These are phyloP conservation scores for Talaromyces trachyspermus DNA, from an alignment of 495 filamentous ascomycete genomes.

Conservation along the genomic window DNA sequence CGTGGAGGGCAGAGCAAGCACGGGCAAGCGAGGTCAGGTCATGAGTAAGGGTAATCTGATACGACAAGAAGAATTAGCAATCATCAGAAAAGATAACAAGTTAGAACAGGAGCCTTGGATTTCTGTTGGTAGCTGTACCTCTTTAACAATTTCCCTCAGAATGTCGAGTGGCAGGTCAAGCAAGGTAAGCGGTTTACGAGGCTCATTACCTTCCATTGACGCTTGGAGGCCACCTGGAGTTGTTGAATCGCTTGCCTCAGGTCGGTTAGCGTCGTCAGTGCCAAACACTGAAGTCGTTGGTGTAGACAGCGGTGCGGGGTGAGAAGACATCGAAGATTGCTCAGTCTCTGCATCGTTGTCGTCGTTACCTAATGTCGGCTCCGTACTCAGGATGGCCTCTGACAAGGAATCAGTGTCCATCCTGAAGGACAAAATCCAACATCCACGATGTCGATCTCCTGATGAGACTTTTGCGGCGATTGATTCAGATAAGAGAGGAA, in stretches of 20 bases:
- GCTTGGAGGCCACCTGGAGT: not conserved
- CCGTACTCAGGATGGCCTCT: not conserved
- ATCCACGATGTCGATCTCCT: no score
- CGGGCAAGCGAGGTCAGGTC: slow-evolving; percentile 78
- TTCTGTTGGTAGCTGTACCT: slow-evolving; percentile 50
- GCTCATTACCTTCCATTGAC: not conserved
- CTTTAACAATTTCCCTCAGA: slow-evolving; percentile 79
- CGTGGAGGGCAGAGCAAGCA: slow-evolving; percentile 78
- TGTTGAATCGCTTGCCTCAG: not conserved
- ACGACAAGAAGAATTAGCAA: not conserved
- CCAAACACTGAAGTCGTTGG: no score
- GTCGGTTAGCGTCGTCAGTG: not conserved
- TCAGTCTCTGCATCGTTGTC: not conserved
- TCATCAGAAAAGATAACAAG: not conserved
- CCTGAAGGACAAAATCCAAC: no score
- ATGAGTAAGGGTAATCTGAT: slow-evolving; percentile 77
- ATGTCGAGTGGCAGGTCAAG: slow-evolving; percentile 84
- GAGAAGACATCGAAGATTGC: no score
- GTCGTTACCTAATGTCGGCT: not conserved
- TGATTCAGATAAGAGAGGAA: no score
- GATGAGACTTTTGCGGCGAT: no score
- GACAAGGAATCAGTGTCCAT: not conserved
- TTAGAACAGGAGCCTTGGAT: not conserved
- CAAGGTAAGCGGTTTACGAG: slow-evolving; percentile 38
- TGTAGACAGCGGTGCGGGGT: no score